Percentiles rank a stretch among this genome's conserved stretches.
phyloP scores from a whole-genome alignment of 768 basidiomycete species.

The Cystofilobasidium ferigula region DNA sequence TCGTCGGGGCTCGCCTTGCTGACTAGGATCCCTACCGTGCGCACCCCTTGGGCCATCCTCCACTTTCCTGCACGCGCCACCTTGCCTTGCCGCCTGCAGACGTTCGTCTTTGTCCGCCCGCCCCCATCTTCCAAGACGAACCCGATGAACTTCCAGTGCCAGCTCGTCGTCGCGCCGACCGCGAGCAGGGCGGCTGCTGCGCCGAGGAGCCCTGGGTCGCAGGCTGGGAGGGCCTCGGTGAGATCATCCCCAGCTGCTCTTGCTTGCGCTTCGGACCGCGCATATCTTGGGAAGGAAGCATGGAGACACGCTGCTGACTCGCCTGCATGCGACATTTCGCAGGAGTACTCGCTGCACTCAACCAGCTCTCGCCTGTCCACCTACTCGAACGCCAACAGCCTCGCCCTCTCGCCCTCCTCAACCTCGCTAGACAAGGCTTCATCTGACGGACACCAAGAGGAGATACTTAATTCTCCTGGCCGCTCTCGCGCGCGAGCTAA shows the following conservation, averaged over 20 bases:
- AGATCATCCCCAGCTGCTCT: background rate
- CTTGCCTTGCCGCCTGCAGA: slow-evolving; percentile 2
- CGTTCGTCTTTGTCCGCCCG: slow-evolving; percentile 21
- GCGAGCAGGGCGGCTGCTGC: too few relatives aligned
- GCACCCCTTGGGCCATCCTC: background rate
- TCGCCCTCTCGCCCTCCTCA: background rate
- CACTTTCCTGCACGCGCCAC: too few relatives aligned
- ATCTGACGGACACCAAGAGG: too few relatives aligned
- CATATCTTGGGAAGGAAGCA: background rate
- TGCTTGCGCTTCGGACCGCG: background rate
- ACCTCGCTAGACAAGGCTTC: background rate
- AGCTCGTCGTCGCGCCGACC: slow-evolving; percentile 10
- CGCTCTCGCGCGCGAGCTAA: background rate
- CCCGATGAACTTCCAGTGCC: slow-evolving; percentile 24
- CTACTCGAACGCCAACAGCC: background rate
- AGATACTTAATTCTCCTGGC: too few relatives aligned
- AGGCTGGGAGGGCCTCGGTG: background rate
- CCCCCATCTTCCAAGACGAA: slow-evolving; percentile 13
- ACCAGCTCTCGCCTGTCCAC: background rate
- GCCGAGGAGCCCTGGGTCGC: too few relatives aligned
- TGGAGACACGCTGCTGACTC: background rate
- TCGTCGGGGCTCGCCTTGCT: too few relatives aligned
- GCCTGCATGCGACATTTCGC: background rate
- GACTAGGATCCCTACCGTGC: background rate
- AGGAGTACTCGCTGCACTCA: background rate